Percentiles rank a stretch among this genome's conserved stretches.
These are phyloP conservation scores for Penicillium lividum DNA, from an alignment of 495 filamentous ascomycete species.

Conservation along the genomic window DNA sequence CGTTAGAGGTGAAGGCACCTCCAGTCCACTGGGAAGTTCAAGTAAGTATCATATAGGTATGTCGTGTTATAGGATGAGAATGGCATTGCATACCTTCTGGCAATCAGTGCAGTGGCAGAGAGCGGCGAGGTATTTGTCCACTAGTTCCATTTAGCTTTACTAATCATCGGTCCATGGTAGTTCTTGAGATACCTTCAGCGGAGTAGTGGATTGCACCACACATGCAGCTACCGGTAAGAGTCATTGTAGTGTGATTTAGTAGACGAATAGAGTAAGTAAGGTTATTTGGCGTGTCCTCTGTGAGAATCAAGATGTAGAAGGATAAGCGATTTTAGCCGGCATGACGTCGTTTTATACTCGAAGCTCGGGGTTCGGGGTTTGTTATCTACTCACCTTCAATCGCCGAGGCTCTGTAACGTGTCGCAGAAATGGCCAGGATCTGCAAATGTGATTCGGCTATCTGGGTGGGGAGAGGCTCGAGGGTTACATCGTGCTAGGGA, in stretches of 20 bases:
- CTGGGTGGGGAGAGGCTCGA: neutral
- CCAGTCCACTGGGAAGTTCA: slow-evolving; percentile 42
- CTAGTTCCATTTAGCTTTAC: slow-evolving; percentile 10
- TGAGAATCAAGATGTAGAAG: slow-evolving; percentile 20
- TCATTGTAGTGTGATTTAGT: slow-evolving; percentile 22
- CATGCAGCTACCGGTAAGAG: slow-evolving; percentile 43
- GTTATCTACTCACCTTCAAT: neutral
- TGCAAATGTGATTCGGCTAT: neutral
- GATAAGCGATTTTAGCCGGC: neutral
- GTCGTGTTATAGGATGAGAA: too few species aligned
- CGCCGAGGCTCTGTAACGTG: neutral
- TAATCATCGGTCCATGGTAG: neutral
- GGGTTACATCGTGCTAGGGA: neutral
- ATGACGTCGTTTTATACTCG: slow-evolving; percentile 1
- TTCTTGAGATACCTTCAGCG: slow-evolving; percentile 24
- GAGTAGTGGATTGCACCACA: slow-evolving; percentile 41
- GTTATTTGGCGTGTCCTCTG: slow-evolving; percentile 20
- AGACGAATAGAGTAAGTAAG: slow-evolving; percentile 5
- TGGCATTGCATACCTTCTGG: slow-evolving; percentile 36
- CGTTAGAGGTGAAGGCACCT: slow-evolving; percentile 49
- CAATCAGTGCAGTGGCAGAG: slow-evolving; percentile 53
- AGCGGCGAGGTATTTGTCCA: slow-evolving; percentile 35
- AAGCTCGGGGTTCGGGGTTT: neutral
- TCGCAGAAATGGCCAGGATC: neutral
- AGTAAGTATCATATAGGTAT: too few species aligned